phyloP scores from a whole-genome alignment of 208 protist species.

The Trichomonas gallinae region DNA sequence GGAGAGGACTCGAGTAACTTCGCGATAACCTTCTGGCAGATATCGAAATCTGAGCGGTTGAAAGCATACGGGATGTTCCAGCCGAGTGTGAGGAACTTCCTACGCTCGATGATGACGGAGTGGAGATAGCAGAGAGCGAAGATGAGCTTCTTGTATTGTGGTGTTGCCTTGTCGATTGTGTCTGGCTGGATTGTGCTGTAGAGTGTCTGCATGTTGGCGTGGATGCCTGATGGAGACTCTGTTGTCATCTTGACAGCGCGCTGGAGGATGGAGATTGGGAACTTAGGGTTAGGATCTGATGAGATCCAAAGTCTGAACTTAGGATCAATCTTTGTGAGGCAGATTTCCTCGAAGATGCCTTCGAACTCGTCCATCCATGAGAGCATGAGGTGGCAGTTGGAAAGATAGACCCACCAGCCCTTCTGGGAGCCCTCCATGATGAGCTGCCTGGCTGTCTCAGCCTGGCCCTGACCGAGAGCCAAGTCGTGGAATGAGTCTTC shows the following conservation, averaged over 20 bases:
- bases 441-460: constrained; percentile 58
- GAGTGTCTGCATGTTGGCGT: constrained; percentile 82
- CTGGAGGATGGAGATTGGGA: constrained; percentile 73
- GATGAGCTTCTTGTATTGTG: constrained; percentile 78
- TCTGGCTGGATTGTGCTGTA: constrained; percentile 72
- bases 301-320: constrained; percentile 96
- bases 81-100: constrained; percentile 90
- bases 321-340: constrained; percentile 51
- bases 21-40: constrained; percentile 39
- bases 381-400: constrained; percentile 92
- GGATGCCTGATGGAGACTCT: constrained; percentile 87
- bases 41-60: constrained; percentile 84
- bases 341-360: constrained; percentile 78
- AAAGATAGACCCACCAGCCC: constrained; percentile 88
- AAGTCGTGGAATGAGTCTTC: constrained; percentile 63
- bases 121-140: constrained; percentile 92
- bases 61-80: constrained; percentile 97
- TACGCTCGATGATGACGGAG: constrained; percentile 80
- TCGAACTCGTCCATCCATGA: constrained; percentile 83
- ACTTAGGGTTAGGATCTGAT: constrained; percentile 78
- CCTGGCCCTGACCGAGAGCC: constrained; percentile 84
- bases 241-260: constrained; percentile 90
- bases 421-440: constrained; percentile 69
- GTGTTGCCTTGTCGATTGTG: constrained; percentile 55
- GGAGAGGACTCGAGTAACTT: constrained; percentile 50